Evolutionary conservation across 805 yeast genomes (phyloP).

Genomic region (Phaffomyces opuntiae): DNA sequence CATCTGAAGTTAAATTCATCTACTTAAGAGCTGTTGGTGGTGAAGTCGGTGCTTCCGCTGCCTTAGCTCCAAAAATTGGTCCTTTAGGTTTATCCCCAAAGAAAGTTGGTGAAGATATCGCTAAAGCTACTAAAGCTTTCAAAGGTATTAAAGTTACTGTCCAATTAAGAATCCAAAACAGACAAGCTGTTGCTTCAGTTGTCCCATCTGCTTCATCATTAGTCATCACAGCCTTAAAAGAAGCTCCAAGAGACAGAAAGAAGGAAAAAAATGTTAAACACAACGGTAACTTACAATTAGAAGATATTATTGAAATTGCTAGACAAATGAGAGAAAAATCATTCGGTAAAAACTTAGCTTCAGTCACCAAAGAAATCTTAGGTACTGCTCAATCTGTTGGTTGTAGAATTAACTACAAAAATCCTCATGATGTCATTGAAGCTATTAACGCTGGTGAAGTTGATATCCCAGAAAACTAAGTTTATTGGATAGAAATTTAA

Average conservation of each 20-base stretch:
- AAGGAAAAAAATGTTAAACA: conserved; percentile 99
- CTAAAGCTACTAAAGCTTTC: conserved; percentile 98
- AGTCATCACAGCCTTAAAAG: conserved; percentile 98
- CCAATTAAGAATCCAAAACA: conserved; percentile 97
- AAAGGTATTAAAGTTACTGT: conserved; percentile 99
- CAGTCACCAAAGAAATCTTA: conserved; percentile 96
- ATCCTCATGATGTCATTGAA: conserved; percentile 98
- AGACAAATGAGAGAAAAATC: conserved; percentile 97
- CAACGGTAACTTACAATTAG: conserved; percentile 97
- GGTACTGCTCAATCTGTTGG: conserved; percentile 99
- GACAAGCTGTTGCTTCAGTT: conserved; percentile 98
- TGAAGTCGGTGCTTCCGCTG: conserved; percentile 99
- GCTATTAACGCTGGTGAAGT: conserved; percentile 98
- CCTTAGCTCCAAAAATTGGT: conserved; percentile 99
- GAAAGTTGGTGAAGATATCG: conserved; percentile 99
- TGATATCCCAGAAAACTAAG: conserved; percentile 79
- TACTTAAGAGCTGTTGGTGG: conserved; percentile 99
- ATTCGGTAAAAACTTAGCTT: conserved; percentile 94
- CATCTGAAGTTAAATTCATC: conserved; percentile 95
- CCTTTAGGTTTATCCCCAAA: conserved; percentile 99
- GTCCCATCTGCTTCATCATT: conserved; percentile 99
- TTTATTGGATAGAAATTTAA: conserved; percentile 13
- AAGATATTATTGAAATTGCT: conserved; percentile 94
- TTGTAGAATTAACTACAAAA: conserved; percentile 98
- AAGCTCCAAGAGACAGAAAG: conserved; percentile 99